Evolutionary conservation across 768 basidiomycete genomes (phyloP).

Genomic region (Mrakia frigida): DNA sequence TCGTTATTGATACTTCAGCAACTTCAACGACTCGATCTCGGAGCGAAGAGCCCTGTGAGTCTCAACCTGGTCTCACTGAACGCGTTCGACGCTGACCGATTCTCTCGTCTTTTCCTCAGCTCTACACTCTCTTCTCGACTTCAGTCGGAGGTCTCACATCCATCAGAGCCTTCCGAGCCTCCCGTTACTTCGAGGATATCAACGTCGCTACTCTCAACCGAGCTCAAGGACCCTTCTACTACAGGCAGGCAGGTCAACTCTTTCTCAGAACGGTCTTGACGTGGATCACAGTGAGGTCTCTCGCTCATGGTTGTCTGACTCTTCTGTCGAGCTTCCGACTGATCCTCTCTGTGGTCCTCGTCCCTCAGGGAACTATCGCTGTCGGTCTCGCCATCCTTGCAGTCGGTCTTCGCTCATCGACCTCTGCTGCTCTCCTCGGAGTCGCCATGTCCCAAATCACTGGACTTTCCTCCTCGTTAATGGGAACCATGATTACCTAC

Average conservation of each 20-base stretch:
- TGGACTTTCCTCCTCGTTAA: not conserved
- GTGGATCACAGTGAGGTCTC: slow-evolving; percentile 3
- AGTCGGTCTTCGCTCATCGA: not conserved
- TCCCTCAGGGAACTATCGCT: slow-evolving; percentile 10
- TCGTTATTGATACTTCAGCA: too few relatives aligned
- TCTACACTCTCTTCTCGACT: slow-evolving; percentile 26
- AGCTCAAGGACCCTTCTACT: slow-evolving; percentile 25
- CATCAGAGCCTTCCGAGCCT: slow-evolving; percentile 9
- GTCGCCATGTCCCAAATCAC: slow-evolving; percentile 23
- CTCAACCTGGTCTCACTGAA: too few relatives aligned
- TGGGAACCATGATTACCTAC: not conserved
- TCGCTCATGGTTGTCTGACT: not conserved
- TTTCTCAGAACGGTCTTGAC: slow-evolving; percentile 16
- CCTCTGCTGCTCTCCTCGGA: slow-evolving; percentile 18
- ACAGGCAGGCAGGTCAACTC: not conserved
- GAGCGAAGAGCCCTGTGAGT: slow-evolving; percentile 9
- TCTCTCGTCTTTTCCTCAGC: not conserved
- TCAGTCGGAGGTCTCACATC: slow-evolving; percentile 9
- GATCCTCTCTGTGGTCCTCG: too few relatives aligned
- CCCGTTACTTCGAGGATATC: not conserved
- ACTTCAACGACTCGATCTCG: slow-evolving; percentile 23
- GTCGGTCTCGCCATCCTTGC: slow-evolving; percentile 21
- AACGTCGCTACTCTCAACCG: not conserved
- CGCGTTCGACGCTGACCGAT: not conserved
- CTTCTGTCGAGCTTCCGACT: not conserved